Base-by-base conservation (phyloP, 495 filamentous ascomycete species). In the Annulohypoxylon moriforme region DNA sequence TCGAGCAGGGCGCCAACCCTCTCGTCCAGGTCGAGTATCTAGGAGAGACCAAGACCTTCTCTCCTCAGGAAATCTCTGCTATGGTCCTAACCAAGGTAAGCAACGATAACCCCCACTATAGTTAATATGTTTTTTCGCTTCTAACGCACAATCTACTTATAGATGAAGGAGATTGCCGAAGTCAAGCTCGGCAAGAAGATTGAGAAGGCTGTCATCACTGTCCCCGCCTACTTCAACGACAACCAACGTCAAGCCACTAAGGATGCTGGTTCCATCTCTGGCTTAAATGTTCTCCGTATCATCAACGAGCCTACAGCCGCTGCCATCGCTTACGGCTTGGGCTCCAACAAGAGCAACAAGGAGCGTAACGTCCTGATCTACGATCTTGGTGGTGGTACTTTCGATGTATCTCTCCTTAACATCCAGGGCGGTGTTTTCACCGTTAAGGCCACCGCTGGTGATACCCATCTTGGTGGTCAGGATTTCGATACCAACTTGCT, bases 401-500 rank as follows among this genome's bases (percentile, higher is more conserved):
- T 98, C 85, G 96, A 98, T 97, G 96, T 99, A 16, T 98, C 95
- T 57, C 93, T 98, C 60, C 88, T 98, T 59, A 97, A 95, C 83
- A 98, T 98, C 79, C 94, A 98, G 85, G 95, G 97, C 84, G 96
- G 96, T 89, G 96, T 98, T 83, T 98, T 98, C 89, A 97, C 97
- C 77, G 96, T 99, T 81, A 97, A 95, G 88, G 92, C 96, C 36
- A 98, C 96, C 69, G 96, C 96, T 77, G 96, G 96, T 92, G 96
- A 99, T 80, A 99, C 96, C 78, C 96, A 98, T 84, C 87, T 98
- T 84, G 96, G 96, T 90, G 96, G 96, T 83, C 94, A 98, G 84
- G 96, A 99, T 85, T 98, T 98, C 80, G 96, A 99, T 83, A 98
- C 95, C 85, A 94, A 94, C 81, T 88, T 99, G 27, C 90, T 99